Base-by-base conservation (phyloP, 176 grass and related monocot species). In the Ensete glaucum region DNA sequence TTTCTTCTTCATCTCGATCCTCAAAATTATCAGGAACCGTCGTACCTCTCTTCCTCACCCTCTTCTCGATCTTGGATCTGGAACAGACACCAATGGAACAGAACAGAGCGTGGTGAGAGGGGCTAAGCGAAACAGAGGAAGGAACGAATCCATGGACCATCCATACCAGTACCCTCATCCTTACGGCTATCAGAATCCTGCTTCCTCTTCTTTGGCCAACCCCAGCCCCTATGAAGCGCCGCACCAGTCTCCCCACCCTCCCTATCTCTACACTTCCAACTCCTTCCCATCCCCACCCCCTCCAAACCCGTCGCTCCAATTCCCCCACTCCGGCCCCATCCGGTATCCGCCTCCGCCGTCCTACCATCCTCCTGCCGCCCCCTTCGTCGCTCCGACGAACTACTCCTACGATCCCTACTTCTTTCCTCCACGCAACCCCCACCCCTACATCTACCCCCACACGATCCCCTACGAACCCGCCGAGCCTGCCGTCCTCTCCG, bases 251-350 rank as follows among this genome's bases (percentile, higher is more conserved):
- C 22, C 53, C 8, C 8, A 9, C 17, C 55, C 23, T 34, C 29
- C 48, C 49, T 49, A 70, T 16, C 64, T 56, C 65, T 43, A 27
- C 53, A 26, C 82, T 34, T 13, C 64, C 11, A 48, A 56, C 52
- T 64, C 43, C n/a, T 86, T 79, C 75, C 84, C 86, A 74, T 43
- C 34, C 34, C 24, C 84, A 6, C 84, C 81, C 43, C 81, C 88
- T 16, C 66, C 79, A 26, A 67, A 27, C 15, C 86, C 43, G 1
- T n/a, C n/a, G 24, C 53, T 29, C 53, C 85, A 82, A 50, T 87
- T 70, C 75, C 53, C 71, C 80, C 74, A 85, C 64, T 91, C 89
- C 70, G 80, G 82, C 25, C 80, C 64, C 22, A 77, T 87, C 25
- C 85, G 81, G 69, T 85, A 91, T 80, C 86, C 62, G 9, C 62